phyloP scores from a whole-genome alignment of 2,329 filamentous ascomycete genomes.

The Aspergillaceae sp. region DNA sequence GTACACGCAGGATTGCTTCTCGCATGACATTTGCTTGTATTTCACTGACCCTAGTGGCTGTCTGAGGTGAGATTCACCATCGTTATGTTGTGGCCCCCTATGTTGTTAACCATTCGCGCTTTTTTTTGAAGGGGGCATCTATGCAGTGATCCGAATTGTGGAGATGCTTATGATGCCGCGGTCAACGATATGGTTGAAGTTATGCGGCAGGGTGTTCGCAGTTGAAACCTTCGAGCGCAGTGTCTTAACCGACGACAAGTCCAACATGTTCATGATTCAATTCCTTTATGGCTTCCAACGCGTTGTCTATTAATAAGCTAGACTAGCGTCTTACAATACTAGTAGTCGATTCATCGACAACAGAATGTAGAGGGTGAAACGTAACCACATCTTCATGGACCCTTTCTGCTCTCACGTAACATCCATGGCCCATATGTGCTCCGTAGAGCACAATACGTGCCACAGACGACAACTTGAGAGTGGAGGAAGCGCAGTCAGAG shows the following conservation, averaged over 20 bases:
- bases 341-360: no score
- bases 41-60: constrained; percentile 11
- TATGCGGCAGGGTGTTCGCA: constrained; percentile 5
- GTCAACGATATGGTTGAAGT: constrained; percentile 5
- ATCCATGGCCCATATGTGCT: constrained; percentile 15
- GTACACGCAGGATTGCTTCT: constrained; percentile 13
- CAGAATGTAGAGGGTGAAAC: constrained; percentile 32
- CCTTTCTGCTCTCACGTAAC: neutral
- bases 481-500: constrained; percentile 1
- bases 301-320: no score
- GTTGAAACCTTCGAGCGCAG: constrained; percentile 4
- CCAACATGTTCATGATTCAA: neutral
- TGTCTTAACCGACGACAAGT: neutral
- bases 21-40: constrained; percentile 14
- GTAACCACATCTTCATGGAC: constrained; percentile 23
- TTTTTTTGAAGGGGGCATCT: neutral
- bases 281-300: no score
- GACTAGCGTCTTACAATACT: no score
- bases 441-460: constrained; percentile 15
- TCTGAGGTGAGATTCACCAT: constrained; percentile 1
- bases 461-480: neutral
- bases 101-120: neutral
- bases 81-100: neutral
- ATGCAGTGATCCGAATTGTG: constrained; percentile 7
- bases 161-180: constrained; percentile 6